Base-by-base conservation (phyloP, 2,329 filamentous ascomycete species). In the Beauveria scarabaeidicola region DNA sequence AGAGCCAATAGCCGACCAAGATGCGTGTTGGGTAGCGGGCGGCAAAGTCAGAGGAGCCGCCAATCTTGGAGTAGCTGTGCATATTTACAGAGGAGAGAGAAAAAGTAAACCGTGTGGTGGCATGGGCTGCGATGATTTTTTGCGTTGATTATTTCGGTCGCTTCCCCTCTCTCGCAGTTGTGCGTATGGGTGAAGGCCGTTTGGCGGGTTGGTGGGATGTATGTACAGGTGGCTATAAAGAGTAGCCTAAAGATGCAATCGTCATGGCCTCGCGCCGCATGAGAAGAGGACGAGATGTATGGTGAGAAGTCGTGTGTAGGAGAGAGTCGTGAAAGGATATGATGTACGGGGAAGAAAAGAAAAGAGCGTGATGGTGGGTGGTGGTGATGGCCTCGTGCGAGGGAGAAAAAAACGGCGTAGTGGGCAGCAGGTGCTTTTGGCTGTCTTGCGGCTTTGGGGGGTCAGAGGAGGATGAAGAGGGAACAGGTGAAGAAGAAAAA, bases 1-100 rank as follows among this genome's bases (percentile, higher is more conserved):
- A 54, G 52, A 54, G 58, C 58, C 58, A 60, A 55, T 60, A 56
- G 46, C 58, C 58, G 11, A 60, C 58, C 52, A 60, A 52, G 44
- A 60, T 60, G 51, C 58, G 51, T 56, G 58, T 59, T 59, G 57
- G 57, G 41, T 59, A 59, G 48, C 57, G 57, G 13, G 57, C 51
- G 10, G 57, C 57, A 52, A 59, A 59, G 29, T 59, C 57, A 50
- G 57, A 59, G 5, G 57, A 59, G 40, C 57, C 57, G 7, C 57
- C 57, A 19, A 59, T 40, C n/a, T 52, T 59, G 40, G 57, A 59
- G 41, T 59, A 59, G 48, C 40, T 59, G 29, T 59, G 57, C 57
- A 59, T 59, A 40, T 46, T 59, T 52, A 57, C 44, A 57, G 38
- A 41, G 11, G 54, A 29, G 6, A 38, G 41, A 11, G 43, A 21